phyloP scores from a whole-genome alignment of 2,329 filamentous ascomycete species.

The Arthrobotrys iridis region DNA sequence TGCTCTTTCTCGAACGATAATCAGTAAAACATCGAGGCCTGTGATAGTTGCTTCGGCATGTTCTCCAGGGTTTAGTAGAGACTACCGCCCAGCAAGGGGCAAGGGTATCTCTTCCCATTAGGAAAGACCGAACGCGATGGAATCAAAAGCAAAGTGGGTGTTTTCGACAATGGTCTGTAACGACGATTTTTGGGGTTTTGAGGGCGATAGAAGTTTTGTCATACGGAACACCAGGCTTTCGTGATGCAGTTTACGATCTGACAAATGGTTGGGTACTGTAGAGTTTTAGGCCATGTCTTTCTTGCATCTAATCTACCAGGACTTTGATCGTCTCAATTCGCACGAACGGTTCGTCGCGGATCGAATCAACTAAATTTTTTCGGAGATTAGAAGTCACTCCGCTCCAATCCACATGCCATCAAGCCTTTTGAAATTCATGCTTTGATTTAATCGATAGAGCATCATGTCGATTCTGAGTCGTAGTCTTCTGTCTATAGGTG shows the following conservation, averaged over 20 bases:
- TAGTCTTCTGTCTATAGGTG: too few relatives aligned
- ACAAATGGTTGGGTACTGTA: constrained; percentile 7
- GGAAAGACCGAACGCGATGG: constrained; percentile 37
- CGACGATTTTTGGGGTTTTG: constrained; percentile 9
- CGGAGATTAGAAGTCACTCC: constrained; percentile 8
- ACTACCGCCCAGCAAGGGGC: constrained; percentile 16
- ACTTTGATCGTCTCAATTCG: neutral
- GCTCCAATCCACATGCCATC: neutral
- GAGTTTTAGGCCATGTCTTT: neutral
- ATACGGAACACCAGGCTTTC: constrained; percentile 9
- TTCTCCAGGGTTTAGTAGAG: constrained; percentile 25
- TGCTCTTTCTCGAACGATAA: constrained; percentile 19
- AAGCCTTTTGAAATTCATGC: neutral
- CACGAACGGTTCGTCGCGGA: constrained; percentile 11
- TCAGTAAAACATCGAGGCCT: constrained; percentile 38
- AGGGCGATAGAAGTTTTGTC: constrained; percentile 20
- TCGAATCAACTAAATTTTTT: neutral
- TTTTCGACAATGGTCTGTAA: neutral
- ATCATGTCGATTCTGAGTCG: constrained; percentile 3
- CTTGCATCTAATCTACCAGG: neutral
- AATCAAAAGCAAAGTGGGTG: constrained; percentile 36
- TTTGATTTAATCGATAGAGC: neutral
- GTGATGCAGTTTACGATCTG: constrained; percentile 26
- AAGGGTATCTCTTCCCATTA: constrained; percentile 16
- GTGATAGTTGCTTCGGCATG: constrained; percentile 25